A percentile compares a stretch with the other conserved stretches of the same genome.
These are phyloP conservation scores for Cruciata laevipes DNA, from an alignment of 257 asterid species.

Conservation along the genomic window DNA sequence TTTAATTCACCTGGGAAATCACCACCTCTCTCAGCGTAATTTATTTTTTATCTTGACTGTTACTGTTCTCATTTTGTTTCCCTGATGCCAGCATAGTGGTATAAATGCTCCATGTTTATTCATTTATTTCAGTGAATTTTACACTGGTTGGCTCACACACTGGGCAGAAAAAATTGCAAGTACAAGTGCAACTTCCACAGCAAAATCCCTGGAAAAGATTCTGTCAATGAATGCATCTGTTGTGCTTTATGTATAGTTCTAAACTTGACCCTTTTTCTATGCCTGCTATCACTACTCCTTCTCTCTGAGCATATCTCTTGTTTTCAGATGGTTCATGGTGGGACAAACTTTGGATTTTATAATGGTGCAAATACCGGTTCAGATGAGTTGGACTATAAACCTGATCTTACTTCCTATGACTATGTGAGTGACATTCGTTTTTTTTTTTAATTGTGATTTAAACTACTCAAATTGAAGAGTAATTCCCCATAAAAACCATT, in stretches of 20 bases:
- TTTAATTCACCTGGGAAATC: slow-evolving; percentile 85
- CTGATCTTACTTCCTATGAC: slow-evolving; percentile 96
- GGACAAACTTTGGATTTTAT: slow-evolving; percentile 89
- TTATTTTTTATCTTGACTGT: slow-evolving; percentile 18
- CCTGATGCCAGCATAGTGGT: background rate
- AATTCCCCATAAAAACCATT: slow-evolving; percentile 21
- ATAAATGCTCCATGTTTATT: background rate
- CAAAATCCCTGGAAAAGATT: slow-evolving; percentile 62
- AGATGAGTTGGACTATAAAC: slow-evolving; percentile 64
- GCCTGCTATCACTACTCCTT: slow-evolving; percentile 17
- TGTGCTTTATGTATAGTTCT: slow-evolving; percentile 74
- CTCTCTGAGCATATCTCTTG: slow-evolving; percentile 11
- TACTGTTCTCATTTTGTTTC: background rate
- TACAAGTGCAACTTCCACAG: slow-evolving; percentile 69
- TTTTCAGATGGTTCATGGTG: slow-evolving; percentile 92
- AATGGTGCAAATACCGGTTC: slow-evolving; percentile 91
- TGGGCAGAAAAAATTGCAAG: slow-evolving; percentile 86
- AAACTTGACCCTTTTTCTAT: slow-evolving; percentile 19
- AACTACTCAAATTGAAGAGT: slow-evolving; percentile 11
- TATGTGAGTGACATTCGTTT: slow-evolving; percentile 52
- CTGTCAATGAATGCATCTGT: slow-evolving; percentile 79
- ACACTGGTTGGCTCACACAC: slow-evolving; percentile 98
- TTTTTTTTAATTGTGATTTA: slow-evolving; percentile 7
- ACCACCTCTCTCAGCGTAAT: slow-evolving; percentile 84
- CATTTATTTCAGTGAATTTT: slow-evolving; percentile 62